These are phyloP conservation scores for Cladosporium sp. DNA, from an alignment of 2,329 filamentous ascomycete species.

Conservation along the genomic window DNA sequence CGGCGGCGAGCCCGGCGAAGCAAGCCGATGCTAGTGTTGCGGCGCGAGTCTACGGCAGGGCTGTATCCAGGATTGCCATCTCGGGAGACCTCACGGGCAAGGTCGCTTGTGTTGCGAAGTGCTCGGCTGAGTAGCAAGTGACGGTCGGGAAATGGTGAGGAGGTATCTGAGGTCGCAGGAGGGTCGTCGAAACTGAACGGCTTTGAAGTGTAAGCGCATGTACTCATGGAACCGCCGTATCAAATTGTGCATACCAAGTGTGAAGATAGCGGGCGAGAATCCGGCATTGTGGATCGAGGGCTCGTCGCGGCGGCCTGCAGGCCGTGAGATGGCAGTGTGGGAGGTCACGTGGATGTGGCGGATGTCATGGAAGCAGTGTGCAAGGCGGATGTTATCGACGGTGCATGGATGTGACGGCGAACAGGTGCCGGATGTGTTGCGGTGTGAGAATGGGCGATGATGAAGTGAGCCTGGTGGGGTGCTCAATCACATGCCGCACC, in stretches of 20 bases:
- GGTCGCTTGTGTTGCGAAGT: conserved; percentile 32
- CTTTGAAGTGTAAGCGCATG: not conserved
- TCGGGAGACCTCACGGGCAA: conserved; percentile 17
- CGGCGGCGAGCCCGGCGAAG: conserved; percentile 3
- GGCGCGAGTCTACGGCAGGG: not conserved
- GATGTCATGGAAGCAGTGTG: not conserved
- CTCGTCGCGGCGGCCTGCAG: too few relatives aligned
- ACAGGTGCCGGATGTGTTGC: not conserved
- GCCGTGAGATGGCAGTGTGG: conserved; percentile 8
- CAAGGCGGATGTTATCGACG: not conserved
- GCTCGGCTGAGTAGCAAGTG: conserved; percentile 31
- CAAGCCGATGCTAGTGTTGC: conserved; percentile 4
- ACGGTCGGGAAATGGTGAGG: conserved; percentile 25
- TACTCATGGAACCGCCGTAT: too few relatives aligned
- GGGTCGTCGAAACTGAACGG: conserved; percentile 35
- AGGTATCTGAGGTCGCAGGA: conserved; percentile 34
- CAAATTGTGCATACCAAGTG: conserved; percentile 15
- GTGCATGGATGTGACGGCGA: not conserved
- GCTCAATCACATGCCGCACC: not conserved
- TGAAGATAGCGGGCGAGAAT: conserved; percentile 20
- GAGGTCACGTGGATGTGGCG: conserved; percentile 1
- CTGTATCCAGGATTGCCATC: not conserved
- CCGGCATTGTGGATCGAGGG: conserved; percentile 13
- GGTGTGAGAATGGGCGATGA: not conserved
- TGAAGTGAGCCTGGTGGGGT: not conserved